Evolutionary conservation across 805 yeast species (phyloP), one percentile per base, ranked within the genome.

Genomic region (Candida rishiriensis): DNA sequence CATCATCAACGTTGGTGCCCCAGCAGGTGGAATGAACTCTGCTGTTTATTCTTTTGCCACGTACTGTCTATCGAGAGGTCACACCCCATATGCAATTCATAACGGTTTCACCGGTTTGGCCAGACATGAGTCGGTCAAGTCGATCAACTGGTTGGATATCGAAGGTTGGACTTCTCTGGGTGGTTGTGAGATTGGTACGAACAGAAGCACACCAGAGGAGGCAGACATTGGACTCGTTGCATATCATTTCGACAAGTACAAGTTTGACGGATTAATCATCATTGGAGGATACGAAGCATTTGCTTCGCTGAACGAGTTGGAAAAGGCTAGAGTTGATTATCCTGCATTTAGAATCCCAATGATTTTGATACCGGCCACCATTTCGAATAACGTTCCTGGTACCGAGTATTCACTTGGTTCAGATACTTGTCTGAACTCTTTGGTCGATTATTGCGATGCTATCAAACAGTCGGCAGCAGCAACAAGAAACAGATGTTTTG

Each of bases 261-360:
- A 77, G 44, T 81, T 93, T 60, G 93, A 93, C 60, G 99, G 98
- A 34, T 75, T 91, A 52, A 77, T 93, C 49, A 75, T 93, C 46
- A 82, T 93, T 49, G 99, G 99, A 54, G 99, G 99, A 1, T 93
- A 90, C 61, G 99, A 93, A 72, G 98, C 97, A n/a, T 93, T 83
- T 73, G 75, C 75, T 10, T 80, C 97, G 1, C 75, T 93, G 54
- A 80, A 86, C 57, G 86, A 89, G 70, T 76, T 93, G 53, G 85
- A 86, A 55, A 74, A 75, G 54, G 88, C 93, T 29, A 79, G 97
- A 65, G 53, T 63, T 13, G 70, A 79, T 47, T 93, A 88, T 69
- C 98, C 99, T 36, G 81, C 91, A 28, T 87, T 93, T 71, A 81
- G 91, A 66, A 89, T 93, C 53, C 99, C 99, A 50, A 83, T 91